These are phyloP conservation scores for Kingdonia uniflora DNA, from an alignment of 164 flowering plant species.

Conservation along the genomic window DNA sequence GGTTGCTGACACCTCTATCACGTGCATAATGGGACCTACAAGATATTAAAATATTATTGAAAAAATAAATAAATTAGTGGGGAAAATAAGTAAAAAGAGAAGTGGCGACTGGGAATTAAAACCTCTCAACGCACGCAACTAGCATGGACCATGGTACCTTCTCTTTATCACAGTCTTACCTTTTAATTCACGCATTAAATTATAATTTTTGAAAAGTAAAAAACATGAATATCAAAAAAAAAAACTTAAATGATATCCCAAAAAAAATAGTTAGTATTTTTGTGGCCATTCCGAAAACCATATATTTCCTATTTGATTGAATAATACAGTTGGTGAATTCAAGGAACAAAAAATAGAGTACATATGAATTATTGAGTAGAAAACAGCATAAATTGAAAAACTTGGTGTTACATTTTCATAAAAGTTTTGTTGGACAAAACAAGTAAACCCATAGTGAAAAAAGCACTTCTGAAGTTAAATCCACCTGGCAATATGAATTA, in stretches of 20 bases:
- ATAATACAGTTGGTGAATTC: no score
- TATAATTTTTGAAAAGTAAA: not conserved
- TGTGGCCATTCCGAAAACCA: no score
- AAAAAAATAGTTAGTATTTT: no score
- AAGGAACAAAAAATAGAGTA: no score
- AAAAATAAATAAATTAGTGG: not conserved
- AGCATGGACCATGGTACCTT: constrained; percentile 13
- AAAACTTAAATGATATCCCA: no score
- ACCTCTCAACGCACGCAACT: constrained; percentile 34
- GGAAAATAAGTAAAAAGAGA: constrained; percentile 5
- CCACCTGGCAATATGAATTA: constrained; percentile 3
- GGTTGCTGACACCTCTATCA: constrained; percentile 50
- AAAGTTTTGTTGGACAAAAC: not conserved
- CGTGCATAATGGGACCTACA: constrained; percentile 32
- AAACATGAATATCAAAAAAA: no score
- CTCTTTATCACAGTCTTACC: constrained; percentile 28
- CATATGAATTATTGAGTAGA: no score
- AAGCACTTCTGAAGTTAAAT: not conserved
- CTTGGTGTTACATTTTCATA: no score
- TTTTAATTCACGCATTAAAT: constrained; percentile 28
- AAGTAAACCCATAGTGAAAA: not conserved
- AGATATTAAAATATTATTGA: not conserved
- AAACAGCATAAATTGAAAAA: no score
- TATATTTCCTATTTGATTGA: no score
- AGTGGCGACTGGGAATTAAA: constrained; percentile 11